Conservation (phyloP, 495 filamentous ascomycete genomes). For the Penicillium cosmopolitanum region DNA sequence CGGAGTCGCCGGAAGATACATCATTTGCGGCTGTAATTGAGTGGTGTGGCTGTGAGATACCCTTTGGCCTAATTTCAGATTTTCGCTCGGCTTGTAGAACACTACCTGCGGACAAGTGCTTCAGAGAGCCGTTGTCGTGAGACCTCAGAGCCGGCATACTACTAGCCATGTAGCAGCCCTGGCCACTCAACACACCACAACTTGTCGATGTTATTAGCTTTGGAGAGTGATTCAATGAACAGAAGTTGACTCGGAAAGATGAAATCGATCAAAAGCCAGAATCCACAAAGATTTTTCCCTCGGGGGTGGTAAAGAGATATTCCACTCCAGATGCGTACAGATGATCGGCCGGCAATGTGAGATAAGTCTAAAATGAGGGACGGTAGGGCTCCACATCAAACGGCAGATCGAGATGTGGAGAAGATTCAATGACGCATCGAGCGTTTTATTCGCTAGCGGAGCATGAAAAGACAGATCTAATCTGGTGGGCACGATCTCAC, state of each 20-base stretch:
- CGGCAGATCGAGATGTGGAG: constrained; percentile 16
- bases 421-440: constrained; percentile 15
- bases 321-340: constrained; percentile 14
- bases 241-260: background rate
- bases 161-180: constrained; percentile 4
- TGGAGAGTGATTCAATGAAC: too few relatives aligned
- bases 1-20: background rate
- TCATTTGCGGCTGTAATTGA: background rate
- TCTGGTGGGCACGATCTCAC: constrained; percentile 13
- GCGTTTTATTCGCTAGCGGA: constrained; percentile 8
- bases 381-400: constrained; percentile 5
- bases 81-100: background rate
- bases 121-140: constrained; percentile 12
- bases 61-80: background rate
- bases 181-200: constrained; percentile 8
- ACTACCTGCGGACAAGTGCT: constrained; percentile 6
- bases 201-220: too few relatives aligned
- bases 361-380: constrained; percentile 11
- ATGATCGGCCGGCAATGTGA: constrained; percentile 8
- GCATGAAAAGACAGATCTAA: constrained; percentile 14
- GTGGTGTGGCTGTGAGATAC: background rate
- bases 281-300: too few relatives aligned
- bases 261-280: background rate
- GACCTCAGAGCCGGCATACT: constrained; percentile 28
- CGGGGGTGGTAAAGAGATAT: constrained; percentile 1